These are phyloP conservation scores for Whalleya microplaca DNA, from an alignment of 2,329 filamentous ascomycete species.

Conservation along the genomic window DNA sequence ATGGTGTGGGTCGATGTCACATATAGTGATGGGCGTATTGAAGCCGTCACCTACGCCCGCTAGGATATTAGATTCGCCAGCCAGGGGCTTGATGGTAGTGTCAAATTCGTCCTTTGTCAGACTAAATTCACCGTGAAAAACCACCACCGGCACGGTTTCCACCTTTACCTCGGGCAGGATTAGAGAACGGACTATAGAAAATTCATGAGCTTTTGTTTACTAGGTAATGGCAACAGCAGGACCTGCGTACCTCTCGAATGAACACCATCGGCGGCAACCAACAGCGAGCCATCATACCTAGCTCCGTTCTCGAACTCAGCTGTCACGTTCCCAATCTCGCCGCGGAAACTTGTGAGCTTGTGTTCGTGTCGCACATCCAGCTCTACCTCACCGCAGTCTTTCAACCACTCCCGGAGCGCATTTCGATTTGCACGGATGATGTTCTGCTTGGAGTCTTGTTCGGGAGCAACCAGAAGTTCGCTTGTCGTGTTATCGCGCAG, in stretches of 20 bases:
- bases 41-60: conserved; percentile 9
- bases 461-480: no score
- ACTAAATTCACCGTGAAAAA: background rate
- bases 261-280: conserved; percentile 5
- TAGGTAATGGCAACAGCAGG: no score
- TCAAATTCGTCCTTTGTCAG: background rate
- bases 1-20: background rate
- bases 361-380: conserved; percentile 1
- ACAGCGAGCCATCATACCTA: background rate
- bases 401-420: no score
- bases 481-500: no score
- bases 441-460: no score
- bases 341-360: conserved; percentile 49
- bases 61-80: conserved; percentile 1
- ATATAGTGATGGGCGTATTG: conserved; percentile 6
- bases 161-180: background rate
- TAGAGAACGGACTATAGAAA: background rate
- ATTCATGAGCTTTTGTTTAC: background rate
- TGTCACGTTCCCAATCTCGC: conserved; percentile 45
- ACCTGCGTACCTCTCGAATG: conserved; percentile 4
- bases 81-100: background rate
- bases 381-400: no score
- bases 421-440: no score
- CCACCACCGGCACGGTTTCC: background rate
- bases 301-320: background rate